phyloP scores from a whole-genome alignment of 208 protist genomes.

The Wallacemonas sp. region DNA sequence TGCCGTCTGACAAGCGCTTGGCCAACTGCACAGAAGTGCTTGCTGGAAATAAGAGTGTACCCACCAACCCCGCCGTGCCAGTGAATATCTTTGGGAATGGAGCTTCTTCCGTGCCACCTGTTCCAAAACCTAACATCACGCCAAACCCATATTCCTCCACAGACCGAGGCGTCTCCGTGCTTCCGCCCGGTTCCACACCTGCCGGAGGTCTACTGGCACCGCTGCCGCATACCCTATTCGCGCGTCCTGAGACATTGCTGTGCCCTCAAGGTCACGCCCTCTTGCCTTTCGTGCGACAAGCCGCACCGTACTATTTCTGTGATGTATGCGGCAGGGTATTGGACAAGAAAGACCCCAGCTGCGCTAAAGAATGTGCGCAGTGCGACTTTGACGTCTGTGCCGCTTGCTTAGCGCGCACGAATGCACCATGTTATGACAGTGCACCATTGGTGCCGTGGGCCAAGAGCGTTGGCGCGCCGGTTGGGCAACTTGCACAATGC shows the following conservation, averaged over 20 bases:
- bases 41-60: background rate
- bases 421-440: background rate
- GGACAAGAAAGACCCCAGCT: too few relatives aligned
- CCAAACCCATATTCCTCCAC: too few relatives aligned
- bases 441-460: background rate
- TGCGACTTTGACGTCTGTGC: background rate
- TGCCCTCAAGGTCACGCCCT: background rate
- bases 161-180: too few relatives aligned
- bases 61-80: background rate
- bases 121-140: background rate
- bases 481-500: background rate
- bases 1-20: background rate
- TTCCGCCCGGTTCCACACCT: background rate
- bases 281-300: background rate
- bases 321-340: constrained; percentile 1
- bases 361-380: too few relatives aligned
- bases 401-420: background rate
- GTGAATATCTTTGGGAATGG: background rate
- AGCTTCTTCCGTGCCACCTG: background rate
- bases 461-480: background rate
- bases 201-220: background rate
- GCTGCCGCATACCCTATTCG: background rate
- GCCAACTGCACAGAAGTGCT: background rate
- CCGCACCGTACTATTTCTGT: background rate
- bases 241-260: background rate